Base-by-base conservation (phyloP, 2,329 filamentous ascomycete species). In the Fusarium haematococcum region DNA sequence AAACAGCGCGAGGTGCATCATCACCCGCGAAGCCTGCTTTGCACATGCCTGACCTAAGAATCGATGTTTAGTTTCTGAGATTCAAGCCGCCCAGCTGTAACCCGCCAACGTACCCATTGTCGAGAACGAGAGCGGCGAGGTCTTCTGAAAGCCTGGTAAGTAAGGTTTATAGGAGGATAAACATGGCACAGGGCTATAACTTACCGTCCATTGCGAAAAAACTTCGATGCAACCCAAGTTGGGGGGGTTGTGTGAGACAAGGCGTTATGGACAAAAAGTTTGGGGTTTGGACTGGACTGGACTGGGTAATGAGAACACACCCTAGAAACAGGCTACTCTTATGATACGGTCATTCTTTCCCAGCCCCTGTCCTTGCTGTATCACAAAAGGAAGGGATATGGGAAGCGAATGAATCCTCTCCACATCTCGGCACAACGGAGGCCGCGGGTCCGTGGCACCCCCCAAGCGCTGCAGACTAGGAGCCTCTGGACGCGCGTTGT, bases 1-100 rank as follows among this genome's bases (percentile, higher is more conserved):
- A 99, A 86, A 99, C 97, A 89, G 97, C 97, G 92, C 97, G 93
- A 86, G 97, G 97, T 89, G 97, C 97, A 94, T 99, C 97, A 85
- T 99, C 97, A 95, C 97, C 97, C 91, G 97, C 97, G 90, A 99
- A 99, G 95, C 97, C 97, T 93, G 97, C 97, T 92, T 99, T 99
- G 91, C 97, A 99, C 97, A 99, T 98, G 92, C 97, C 97, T 88
- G 97, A 98, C 93, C 96, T 98, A 86, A 25, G 43, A 45, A 16
- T 20, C n/a, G 7, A 45, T 25, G 6, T 23, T 45, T 16, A 45
- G 43, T 45, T 25, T 13, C 7, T 14, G 20, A 45, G 7, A 45
- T 45, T 25, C 13, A 45, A 13, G 43, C 7, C 20, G 16, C 7
- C n/a, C n/a, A 20, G 76, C 83, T 68, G 78, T 65, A 78, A 72